Evolutionary conservation across 192 early-diverging fungal genomes (phyloP).

Genomic region (Dissophora globulifera): DNA sequence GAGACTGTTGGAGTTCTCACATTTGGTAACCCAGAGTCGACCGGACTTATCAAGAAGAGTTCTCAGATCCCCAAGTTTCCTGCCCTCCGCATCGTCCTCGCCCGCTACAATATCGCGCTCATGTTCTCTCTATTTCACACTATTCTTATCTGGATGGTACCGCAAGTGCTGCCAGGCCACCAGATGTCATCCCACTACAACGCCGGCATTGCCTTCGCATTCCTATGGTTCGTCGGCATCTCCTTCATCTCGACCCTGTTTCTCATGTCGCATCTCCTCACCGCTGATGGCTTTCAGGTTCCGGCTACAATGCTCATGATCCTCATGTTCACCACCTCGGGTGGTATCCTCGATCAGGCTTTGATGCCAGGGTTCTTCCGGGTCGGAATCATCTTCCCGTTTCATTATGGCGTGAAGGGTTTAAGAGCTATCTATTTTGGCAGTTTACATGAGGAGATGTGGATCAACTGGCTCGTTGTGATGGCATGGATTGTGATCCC

Average conservation of each 20-base stretch:
- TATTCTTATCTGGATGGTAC: conserved; percentile 51
- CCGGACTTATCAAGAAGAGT: neutral
- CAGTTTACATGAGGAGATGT: conserved; percentile 27
- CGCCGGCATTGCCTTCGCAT: conserved; percentile 40
- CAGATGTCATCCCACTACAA: conserved; percentile 45
- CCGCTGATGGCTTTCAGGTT: conserved; percentile 45
- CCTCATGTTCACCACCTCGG: conserved; percentile 47
- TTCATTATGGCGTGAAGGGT: conserved; percentile 33
- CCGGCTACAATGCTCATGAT: conserved; percentile 49
- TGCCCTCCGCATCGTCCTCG: conserved; percentile 43
- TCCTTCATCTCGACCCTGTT: conserved; percentile 44
- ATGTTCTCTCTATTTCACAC: conserved; percentile 43
- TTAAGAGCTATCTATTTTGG: conserved; percentile 46
- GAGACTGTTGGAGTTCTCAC: conserved; percentile 50
- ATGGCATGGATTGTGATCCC: conserved; percentile 39
- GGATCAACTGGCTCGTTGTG: conserved; percentile 52
- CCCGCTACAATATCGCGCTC: conserved; percentile 23
- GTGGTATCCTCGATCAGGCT: conserved; percentile 39
- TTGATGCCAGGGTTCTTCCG: conserved; percentile 54
- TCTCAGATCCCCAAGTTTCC: conserved; percentile 45
- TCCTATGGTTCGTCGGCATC: conserved; percentile 45
- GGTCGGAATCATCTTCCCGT: conserved; percentile 39
- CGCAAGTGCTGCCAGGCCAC: conserved; percentile 36
- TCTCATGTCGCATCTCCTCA: conserved; percentile 31
- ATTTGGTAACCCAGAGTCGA: conserved; percentile 13